Evolutionary conservation across 106 monocot genomes (phyloP), one percentile per base, ranked within the genome.

Genomic region (Xerophyta viscosa): DNA sequence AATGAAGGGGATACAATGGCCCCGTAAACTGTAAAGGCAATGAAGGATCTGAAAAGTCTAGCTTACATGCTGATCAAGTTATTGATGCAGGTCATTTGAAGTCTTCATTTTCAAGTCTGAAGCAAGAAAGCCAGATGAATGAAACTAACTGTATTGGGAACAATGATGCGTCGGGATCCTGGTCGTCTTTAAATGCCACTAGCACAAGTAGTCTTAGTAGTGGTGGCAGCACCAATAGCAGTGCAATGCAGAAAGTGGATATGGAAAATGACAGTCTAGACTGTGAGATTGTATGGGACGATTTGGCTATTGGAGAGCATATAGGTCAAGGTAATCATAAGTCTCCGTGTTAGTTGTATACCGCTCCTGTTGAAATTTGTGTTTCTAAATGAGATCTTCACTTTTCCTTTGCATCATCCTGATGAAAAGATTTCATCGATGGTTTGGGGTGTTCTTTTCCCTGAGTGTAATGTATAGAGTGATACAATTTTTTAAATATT

Each of bases 211-310:
- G 96, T 66, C 52, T 79, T 29, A 89, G 96, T 61, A 89, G 96
- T 70, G 71, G 59, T 54, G 96, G 39, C 52, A 98, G 96, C 65
- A 62, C 76, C 27, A 89, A 89, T 61, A 89, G 96, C 73, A 74
- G 56, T 54, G 96, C 82, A 51, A 89, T 64, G 76, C 79, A 86
- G 37, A 98, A 89, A 66, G 60, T 77, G 41, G 96, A 98, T 68
- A 20, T 59, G 37, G 89, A 98, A 27, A 62, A 67, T 17, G 96
- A 98, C 42, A 76, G 85, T 62, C 77, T 89, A 44, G 96, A 98
- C 57, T 86, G 70, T 77, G 96, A 98, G 45, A 89, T 98, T 45
- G 56, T 79, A 56, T 98, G 96, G 96, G 96, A 98, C 52, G 96
- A 98, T 46, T 54, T 89, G 20, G 79, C 66, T 31, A 86, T 98